Base-by-base conservation (phyloP, 148 eudicot species). In the Polygonum maritimum region DNA sequence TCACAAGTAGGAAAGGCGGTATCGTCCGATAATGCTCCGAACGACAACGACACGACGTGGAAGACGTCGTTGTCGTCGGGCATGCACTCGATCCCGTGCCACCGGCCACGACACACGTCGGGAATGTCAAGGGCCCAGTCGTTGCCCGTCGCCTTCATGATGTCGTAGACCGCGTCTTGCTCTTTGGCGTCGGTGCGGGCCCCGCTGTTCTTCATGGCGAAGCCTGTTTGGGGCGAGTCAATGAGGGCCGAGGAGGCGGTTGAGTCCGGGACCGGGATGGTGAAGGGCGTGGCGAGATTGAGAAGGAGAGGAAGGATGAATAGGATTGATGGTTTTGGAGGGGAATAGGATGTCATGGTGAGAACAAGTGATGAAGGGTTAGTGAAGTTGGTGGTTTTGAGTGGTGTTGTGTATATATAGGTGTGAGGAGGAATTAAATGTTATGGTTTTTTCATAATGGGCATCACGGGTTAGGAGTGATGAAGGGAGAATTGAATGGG, bases 51-150 rank as follows among this genome's bases (percentile, higher is more conserved):
- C 6, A 95, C 91, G 3, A 95, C 83, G 44, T 95, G 99, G 83
- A 81, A 89, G 36, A 91, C 79, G 15, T 95, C 89, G 55, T 91
- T 83, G 58, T 88, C 88, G 49, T 95, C 99, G 16, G 99, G 97
- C 91, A 95, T 90, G 82, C 99, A 95, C 81, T 95, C 99, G 7
- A 95, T 95, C 22, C 97, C 99, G 3, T 95, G 99, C 99, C 99
- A 95, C 75, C 99, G 80, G 22, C 97, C 98, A 0, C 91, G 84
- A 51, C 99, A 95, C 8, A 95, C 97, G 40, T 95, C 98, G 12
- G 92, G 88, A 52, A 95, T 92, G 15, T 95, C 91, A 0, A 85
- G 81, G 14, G 97, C 99, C 99, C 99, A 95, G 0, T 82, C 78
- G 40, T 95, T 95, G 0, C 99, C 98, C 11, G 98, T 95, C 11